Evolutionary conservation across 2,329 filamentous ascomycete species (phyloP).

Genomic region (Botryotinia narcissicola): DNA sequence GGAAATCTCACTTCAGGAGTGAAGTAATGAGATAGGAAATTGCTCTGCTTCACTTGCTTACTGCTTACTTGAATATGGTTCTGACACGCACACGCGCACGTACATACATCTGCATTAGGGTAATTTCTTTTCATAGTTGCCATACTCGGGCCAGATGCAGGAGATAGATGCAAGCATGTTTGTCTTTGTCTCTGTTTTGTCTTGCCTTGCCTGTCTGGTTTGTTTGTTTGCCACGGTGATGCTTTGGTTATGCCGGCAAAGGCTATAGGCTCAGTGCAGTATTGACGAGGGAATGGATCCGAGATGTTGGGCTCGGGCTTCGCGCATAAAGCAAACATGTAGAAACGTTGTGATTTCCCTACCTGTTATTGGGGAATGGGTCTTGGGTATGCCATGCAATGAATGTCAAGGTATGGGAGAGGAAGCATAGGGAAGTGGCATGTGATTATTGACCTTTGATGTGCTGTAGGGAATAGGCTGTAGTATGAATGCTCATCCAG

Average conservation of each 20-base stretch:
- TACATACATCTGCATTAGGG: slow-evolving; percentile 16
- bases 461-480: slow-evolving; percentile 1
- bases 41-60: neutral
- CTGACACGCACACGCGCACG: slow-evolving; percentile 11
- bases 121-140: neutral
- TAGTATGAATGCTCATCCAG: slow-evolving; percentile 6
- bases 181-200: neutral
- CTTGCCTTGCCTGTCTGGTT: neutral
- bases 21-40: slow-evolving; percentile 4
- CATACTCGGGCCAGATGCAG: slow-evolving; percentile 3
- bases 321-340: slow-evolving; percentile 2
- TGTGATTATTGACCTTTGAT: slow-evolving; percentile 10
- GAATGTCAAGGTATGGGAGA: neutral
- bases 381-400: neutral
- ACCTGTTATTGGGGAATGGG: neutral
- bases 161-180: slow-evolving; percentile 5
- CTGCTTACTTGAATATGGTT: slow-evolving; percentile 16
- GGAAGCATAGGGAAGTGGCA: slow-evolving; percentile 13
- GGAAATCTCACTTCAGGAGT: neutral
- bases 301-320: slow-evolving; percentile 8
- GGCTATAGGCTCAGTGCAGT: neutral
- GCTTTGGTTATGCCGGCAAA: slow-evolving; percentile 2
- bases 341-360: neutral
- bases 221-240: slow-evolving; percentile 1
- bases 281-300: neutral